phyloP scores from a whole-genome alignment of 495 filamentous ascomycete species.

The Penicillium pulvis region DNA sequence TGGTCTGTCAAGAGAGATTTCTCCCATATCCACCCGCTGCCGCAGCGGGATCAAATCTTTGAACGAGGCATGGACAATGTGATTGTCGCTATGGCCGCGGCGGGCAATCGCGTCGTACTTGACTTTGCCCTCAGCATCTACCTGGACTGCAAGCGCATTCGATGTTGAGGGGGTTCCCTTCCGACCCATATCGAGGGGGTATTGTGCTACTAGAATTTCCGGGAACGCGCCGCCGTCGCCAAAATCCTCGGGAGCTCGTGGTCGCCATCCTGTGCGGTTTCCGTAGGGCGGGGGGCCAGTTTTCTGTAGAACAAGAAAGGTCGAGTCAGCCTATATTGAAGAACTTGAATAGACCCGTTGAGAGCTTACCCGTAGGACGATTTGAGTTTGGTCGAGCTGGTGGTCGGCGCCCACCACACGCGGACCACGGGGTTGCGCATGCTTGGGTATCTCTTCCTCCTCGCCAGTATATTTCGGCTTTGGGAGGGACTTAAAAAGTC shows the following conservation, averaged over 20 bases:
- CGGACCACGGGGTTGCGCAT: conserved; percentile 74
- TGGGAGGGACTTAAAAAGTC: conserved; percentile 80
- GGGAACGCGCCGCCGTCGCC: conserved; percentile 97
- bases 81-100: conserved; percentile 79
- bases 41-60: conserved; percentile 95
- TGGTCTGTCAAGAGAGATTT: conserved; percentile 86
- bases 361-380: conserved; percentile 74
- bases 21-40: conserved; percentile 90
- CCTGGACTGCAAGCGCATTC: conserved; percentile 89
- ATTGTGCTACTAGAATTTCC: conserved; percentile 91
- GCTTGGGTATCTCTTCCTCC: conserved; percentile 74
- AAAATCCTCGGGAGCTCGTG: conserved; percentile 83
- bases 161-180: conserved; percentile 68
- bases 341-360: not conserved
- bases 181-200: conserved; percentile 91
- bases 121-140: conserved; percentile 87
- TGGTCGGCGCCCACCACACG: conserved; percentile 75
- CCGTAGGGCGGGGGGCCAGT: conserved; percentile 85
- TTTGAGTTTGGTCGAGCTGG: conserved; percentile 80
- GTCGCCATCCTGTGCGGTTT: conserved; percentile 84
- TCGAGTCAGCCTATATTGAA: not conserved
- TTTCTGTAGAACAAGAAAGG: conserved; percentile 51
- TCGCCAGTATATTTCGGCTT: conserved; percentile 88
- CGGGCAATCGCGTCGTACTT: conserved; percentile 96
- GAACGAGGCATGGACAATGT: conserved; percentile 92